A percentile compares a stretch with the other conserved stretches of the same genome.
Evolutionary conservation across 2,329 filamentous ascomycete species (phyloP).

Genomic region (Sphaerostilbella broomeana): DNA sequence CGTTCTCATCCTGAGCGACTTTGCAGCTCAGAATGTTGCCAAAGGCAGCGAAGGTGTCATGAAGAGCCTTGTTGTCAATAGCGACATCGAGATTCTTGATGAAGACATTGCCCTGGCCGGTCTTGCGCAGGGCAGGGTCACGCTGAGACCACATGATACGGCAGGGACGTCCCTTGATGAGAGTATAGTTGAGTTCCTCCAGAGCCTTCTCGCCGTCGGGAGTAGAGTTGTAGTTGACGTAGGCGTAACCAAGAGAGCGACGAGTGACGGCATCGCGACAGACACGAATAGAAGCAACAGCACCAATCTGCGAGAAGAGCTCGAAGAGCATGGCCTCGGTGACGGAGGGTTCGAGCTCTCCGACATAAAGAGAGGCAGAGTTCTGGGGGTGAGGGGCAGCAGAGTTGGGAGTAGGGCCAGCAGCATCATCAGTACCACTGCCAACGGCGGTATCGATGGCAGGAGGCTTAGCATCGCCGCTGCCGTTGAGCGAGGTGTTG

Average conservation of each 20-base stretch:
- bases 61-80: slow-evolving; percentile 99
- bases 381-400: slow-evolving; percentile 76
- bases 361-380: slow-evolving; percentile 97
- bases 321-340: slow-evolving; percentile 99
- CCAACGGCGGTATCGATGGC: slow-evolving; percentile 68
- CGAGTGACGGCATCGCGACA: slow-evolving; percentile 98
- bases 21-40: slow-evolving; percentile 99
- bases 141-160: slow-evolving; percentile 99
- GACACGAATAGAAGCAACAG: slow-evolving; percentile 98
- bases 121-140: slow-evolving; percentile 98
- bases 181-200: slow-evolving; percentile 98
- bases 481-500: slow-evolving; percentile 63
- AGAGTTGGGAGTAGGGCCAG: slow-evolving; percentile 65
- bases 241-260: slow-evolving; percentile 97
- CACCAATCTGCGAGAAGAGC: slow-evolving; percentile 98
- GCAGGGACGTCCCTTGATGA: slow-evolving; percentile 98
- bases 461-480: slow-evolving; percentile 59
- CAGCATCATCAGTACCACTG: slow-evolving; percentile 49
- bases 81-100: slow-evolving; percentile 99
- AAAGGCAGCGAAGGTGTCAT: slow-evolving; percentile 98
- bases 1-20: slow-evolving; percentile 94
- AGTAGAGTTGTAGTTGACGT: slow-evolving; percentile 99
- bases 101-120: slow-evolving; percentile 98
- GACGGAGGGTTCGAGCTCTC: slow-evolving; percentile 94
- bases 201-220: slow-evolving; percentile 94